Evolutionary conservation across 208 protist species (phyloP).

Genomic region (Trypanosomatidae sp.): DNA sequence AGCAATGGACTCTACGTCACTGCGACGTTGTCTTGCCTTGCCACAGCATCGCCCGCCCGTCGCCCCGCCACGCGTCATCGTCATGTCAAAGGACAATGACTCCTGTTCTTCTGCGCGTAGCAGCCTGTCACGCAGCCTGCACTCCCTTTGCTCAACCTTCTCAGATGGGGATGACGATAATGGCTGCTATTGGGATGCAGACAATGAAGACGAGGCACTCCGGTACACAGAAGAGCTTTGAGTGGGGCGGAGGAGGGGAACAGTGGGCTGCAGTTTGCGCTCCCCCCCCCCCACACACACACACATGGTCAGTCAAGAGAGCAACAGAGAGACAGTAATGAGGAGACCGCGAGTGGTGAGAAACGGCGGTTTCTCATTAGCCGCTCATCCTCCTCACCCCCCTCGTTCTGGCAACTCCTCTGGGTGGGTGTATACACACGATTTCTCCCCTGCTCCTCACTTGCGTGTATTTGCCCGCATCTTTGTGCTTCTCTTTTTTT

Average conservation of each 20-base stretch:
- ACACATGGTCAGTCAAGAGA: not conserved
- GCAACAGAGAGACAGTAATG: not conserved
- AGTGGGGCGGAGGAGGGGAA: not conserved
- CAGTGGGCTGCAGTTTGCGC: not conserved
- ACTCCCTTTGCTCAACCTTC: conserved; percentile 20
- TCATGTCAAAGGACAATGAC: not conserved
- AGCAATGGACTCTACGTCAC: not conserved
- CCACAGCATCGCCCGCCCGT: conserved; percentile 15
- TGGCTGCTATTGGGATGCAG: not conserved
- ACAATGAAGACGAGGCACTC: not conserved
- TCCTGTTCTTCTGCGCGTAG: conserved; percentile 5
- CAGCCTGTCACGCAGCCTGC: conserved; percentile 14
- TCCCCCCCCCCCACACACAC: not conserved
- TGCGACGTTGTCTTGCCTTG: not conserved
- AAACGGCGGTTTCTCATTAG: not conserved
- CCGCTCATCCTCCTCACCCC: not conserved
- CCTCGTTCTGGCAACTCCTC: not conserved
- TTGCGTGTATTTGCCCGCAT: not conserved
- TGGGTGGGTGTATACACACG: not conserved
- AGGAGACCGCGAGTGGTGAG: not conserved
- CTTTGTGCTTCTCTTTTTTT: not conserved
- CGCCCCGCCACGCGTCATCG: conserved; percentile 1
- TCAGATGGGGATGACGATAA: not conserved
- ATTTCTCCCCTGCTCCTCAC: not conserved
- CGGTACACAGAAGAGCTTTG: conserved; percentile 5